Base-by-base conservation (phyloP, 805 yeast genomes). In the Priceomyces castillae region DNA sequence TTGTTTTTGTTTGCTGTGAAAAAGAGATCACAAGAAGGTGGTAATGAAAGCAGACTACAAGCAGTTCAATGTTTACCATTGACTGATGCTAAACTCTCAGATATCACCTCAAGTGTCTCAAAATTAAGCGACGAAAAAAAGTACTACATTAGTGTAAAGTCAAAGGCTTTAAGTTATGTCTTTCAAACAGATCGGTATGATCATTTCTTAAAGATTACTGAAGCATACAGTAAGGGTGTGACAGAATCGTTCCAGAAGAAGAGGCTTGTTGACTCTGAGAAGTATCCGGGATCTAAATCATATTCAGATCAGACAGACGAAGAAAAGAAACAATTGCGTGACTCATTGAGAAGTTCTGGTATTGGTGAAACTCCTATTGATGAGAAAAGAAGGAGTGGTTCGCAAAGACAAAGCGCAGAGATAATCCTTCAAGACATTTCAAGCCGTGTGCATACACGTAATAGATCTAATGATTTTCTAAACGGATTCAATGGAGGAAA, bases 31-130 rank as follows among this genome's bases (percentile, higher is more conserved):
- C 71, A 41, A 50, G 67, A 52, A 30, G 49, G 47, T 23, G 54
- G 57, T 48, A 44, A 50, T 36, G 59, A 69, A 44, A 62, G 71
- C 7, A 65, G 72, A 34, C 71, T 83, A 19, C 78, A 81, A 30
- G 92, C 95, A 1, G 81, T 81, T 26, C 84, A 85, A 52, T 86
- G 92, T 62, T 83, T 90, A 84, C 85, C 90, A 2, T 64, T 90
- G 25, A 69, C 78, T 35, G 87, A 83, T 31, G 78, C 84, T 7
- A 67, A 68, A 15, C 59, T 82, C 19, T 49, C 62, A 9, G 77
- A 76, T 37, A 67, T 73, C 22, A 50, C 50, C 6, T 52, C 62
- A 4, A 65, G 65, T 2, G 51, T 48, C 12, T 40, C 57, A 7
- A 36, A 34, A 7, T 9, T 30, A 5, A 47, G 37, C 9, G 56